Percentiles rank a stretch among this genome's conserved stretches.
phyloP scores from a whole-genome alignment of 2,329 filamentous ascomycete genomes.

The Xylaria sp. region DNA sequence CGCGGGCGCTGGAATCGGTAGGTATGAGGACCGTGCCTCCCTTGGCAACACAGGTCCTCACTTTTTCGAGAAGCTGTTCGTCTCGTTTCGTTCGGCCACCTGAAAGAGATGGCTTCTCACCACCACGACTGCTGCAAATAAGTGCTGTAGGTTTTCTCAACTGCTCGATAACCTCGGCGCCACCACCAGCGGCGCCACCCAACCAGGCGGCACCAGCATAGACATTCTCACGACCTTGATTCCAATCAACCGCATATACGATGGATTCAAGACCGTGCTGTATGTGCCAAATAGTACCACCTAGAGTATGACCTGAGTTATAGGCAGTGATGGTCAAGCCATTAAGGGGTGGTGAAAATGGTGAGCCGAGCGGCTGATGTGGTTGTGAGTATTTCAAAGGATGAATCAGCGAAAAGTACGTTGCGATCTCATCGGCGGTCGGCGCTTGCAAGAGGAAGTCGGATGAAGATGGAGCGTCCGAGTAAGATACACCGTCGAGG shows the following conservation, averaged over 20 bases:
- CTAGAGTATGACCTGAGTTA: slow-evolving; percentile 90
- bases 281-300: slow-evolving; percentile 98
- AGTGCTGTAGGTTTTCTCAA: slow-evolving; percentile 88
- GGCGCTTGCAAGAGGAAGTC: slow-evolving; percentile 64
- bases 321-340: slow-evolving; percentile 94
- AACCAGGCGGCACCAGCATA: slow-evolving; percentile 92
- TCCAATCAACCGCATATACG: slow-evolving; percentile 97
- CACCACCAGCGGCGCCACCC: slow-evolving; percentile 70
- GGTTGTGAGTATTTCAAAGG: slow-evolving; percentile 96
- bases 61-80: slow-evolving; percentile 75
- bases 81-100: slow-evolving; percentile 77
- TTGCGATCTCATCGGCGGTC: slow-evolving; percentile 79
- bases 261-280: slow-evolving; percentile 95
- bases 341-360: slow-evolving; percentile 82
- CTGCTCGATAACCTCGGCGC: slow-evolving; percentile 88
- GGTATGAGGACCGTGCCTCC: slow-evolving; percentile 91
- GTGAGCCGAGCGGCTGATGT: slow-evolving; percentile 79
- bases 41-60: slow-evolving; percentile 69
- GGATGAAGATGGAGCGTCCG: slow-evolving; percentile 45
- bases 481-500: slow-evolving; percentile 60
- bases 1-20: slow-evolving; percentile 89
- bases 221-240: slow-evolving; percentile 93
- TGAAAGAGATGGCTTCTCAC: slow-evolving; percentile 63
- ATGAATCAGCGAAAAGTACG: slow-evolving; percentile 86
- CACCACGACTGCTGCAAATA: slow-evolving; percentile 82